Evolutionary conservation across 2,329 filamentous ascomycete genomes (phyloP).

Genomic region (Phoma herbarum): DNA sequence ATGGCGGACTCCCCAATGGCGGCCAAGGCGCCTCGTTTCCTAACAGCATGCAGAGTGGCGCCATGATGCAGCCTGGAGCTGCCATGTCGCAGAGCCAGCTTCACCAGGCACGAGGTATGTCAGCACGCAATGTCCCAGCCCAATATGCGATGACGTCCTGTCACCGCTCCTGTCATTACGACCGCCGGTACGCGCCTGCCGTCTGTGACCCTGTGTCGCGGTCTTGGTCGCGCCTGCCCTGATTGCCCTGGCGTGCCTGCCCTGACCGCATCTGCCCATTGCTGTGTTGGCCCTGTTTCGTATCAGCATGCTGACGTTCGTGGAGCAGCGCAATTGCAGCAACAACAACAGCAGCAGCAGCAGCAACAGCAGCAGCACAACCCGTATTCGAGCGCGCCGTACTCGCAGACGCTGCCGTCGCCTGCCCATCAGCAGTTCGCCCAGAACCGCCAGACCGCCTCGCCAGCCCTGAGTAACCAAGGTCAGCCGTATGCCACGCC

Average conservation of each 20-base stretch:
- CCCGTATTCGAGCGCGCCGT: slow-evolving; percentile 52
- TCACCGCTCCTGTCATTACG: slow-evolving; percentile 25
- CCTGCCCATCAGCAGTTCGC: slow-evolving; percentile 48
- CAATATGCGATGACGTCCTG: slow-evolving; percentile 31
- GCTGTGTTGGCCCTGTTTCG: neutral
- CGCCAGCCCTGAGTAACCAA: slow-evolving; percentile 40
- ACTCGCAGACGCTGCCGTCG: slow-evolving; percentile 49
- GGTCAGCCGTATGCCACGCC: slow-evolving; percentile 49
- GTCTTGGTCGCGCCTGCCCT: slow-evolving; percentile 12
- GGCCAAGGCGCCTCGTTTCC: slow-evolving; percentile 44
- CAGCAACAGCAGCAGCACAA: slow-evolving; percentile 50
- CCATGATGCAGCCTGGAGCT: slow-evolving; percentile 49
- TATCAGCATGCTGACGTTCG: slow-evolving; percentile 19
- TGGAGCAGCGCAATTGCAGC: slow-evolving; percentile 44
- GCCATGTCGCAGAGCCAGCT: slow-evolving; percentile 46
- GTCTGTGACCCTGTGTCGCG: slow-evolving; percentile 23
- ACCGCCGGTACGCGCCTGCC: slow-evolving; percentile 25
- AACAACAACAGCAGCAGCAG: slow-evolving; percentile 45
- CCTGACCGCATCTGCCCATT: neutral
- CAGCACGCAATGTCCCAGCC: slow-evolving; percentile 12
- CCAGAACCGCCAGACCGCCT: slow-evolving; percentile 51
- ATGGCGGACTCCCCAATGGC: slow-evolving; percentile 44
- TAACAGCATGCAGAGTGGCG: slow-evolving; percentile 37
- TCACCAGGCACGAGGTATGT: slow-evolving; percentile 52
- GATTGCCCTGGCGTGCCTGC: neutral